phyloP scores from a whole-genome alignment of 371 early-diverging fungal species.

The Sporodiniella umbellata region DNA sequence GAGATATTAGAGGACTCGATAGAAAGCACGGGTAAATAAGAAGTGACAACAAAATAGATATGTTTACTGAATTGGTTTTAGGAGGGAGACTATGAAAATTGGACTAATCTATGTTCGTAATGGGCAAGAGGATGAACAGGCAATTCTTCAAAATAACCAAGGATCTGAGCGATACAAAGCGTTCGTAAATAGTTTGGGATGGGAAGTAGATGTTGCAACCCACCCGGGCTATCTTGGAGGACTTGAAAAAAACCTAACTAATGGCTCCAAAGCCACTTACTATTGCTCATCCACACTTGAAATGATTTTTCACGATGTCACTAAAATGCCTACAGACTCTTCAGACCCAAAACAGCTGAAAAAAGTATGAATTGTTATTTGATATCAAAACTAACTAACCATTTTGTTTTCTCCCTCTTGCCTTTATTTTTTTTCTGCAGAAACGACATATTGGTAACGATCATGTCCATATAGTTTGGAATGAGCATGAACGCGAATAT shows the following conservation, averaged over 20 bases:
- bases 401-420: too few species aligned
- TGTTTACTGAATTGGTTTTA: constrained; percentile 12
- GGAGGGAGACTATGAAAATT: constrained; percentile 85
- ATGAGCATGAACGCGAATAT: constrained; percentile 86
- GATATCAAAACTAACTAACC: too few species aligned
- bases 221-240: constrained; percentile 90
- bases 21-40: constrained; percentile 66
- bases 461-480: constrained; percentile 96
- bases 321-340: constrained; percentile 84
- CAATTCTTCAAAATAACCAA: constrained; percentile 73
- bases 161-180: constrained; percentile 71
- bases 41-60: not conserved
- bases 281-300: constrained; percentile 81
- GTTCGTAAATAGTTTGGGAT: constrained; percentile 85
- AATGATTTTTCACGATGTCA: constrained; percentile 90
- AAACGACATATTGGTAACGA: constrained; percentile 98
- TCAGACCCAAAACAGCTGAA: constrained; percentile 81
- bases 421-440: constrained; percentile 31
- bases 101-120: constrained; percentile 90
- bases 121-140: constrained; percentile 85
- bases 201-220: constrained; percentile 77
- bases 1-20: constrained; percentile 79
- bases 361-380: constrained; percentile 59
- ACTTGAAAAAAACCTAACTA: constrained; percentile 76
- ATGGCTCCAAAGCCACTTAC: constrained; percentile 78